Conservation (phyloP, 306 rosid genomes). For the Fagus sylvatica region DNA sequence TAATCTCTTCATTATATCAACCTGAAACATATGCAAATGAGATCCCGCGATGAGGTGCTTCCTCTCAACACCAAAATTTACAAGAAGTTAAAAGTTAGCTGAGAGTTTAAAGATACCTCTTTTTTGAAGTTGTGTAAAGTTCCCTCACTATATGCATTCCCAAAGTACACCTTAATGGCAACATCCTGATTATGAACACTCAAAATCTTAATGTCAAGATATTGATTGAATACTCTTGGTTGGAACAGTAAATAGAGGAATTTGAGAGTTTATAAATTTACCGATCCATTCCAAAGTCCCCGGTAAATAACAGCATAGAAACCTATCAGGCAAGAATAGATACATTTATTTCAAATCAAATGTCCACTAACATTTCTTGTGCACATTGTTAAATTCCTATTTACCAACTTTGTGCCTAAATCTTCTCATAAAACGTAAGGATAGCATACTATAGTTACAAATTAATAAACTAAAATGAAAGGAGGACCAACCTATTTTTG, state of each 20-base stretch:
- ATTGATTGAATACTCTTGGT: conserved; percentile 3
- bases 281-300: conserved; percentile 87
- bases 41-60: conserved; percentile 23
- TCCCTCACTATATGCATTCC: conserved; percentile 52
- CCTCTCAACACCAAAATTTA: conserved; percentile 7
- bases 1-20: conserved; percentile 81
- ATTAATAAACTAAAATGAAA: no score
- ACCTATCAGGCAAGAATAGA: conserved; percentile 45
- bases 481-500: no score
- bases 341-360: neutral
- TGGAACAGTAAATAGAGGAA: conserved; percentile 10
- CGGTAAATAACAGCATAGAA: conserved; percentile 65
- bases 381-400: neutral
- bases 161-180: conserved; percentile 64
- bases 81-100: neutral
- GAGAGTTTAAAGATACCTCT: conserved; percentile 46
- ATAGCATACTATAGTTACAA: no score
- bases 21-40: conserved; percentile 39
- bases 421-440: neutral
- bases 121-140: conserved; percentile 51
- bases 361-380: neutral
- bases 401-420: neutral
- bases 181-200: conserved; percentile 51
- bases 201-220: conserved; percentile 20
- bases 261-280: conserved; percentile 21